phyloP scores from a whole-genome alignment of 1,284 basidiomycete species.

The Malassezia equina region DNA sequence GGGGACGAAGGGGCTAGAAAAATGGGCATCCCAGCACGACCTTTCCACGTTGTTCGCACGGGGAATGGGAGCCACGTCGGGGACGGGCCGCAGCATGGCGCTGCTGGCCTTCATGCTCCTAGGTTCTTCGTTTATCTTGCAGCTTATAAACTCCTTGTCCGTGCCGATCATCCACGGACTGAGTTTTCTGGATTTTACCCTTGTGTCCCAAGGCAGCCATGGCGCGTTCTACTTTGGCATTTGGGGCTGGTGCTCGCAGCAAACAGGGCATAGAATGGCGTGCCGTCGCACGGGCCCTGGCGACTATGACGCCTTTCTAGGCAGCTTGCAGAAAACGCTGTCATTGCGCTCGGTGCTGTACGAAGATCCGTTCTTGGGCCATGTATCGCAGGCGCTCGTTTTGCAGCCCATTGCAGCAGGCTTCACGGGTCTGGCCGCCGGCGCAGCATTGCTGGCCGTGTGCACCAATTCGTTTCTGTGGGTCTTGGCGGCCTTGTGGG shows the following conservation, averaged over 20 bases:
- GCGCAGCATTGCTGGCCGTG: constrained; percentile 29
- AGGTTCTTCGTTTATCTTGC: constrained; percentile 33
- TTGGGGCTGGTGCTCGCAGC: constrained; percentile 27
- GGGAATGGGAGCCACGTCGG: constrained; percentile 1
- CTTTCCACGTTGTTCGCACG: not conserved
- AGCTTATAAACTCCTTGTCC: constrained; percentile 27
- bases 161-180: constrained; percentile 34
- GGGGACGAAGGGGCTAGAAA: too few species aligned
- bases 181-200: constrained; percentile 26
- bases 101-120: constrained; percentile 25
- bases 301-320: constrained; percentile 19
- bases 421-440: constrained; percentile 31
- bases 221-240: constrained; percentile 16
- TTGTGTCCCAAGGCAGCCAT: not conserved
- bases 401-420: constrained; percentile 35
- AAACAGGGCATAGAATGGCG: not conserved
- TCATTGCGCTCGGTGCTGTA: not conserved
- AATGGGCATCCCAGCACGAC: not conserved
- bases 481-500: constrained; percentile 31
- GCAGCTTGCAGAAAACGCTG: not conserved
- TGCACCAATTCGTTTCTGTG: constrained; percentile 34
- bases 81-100: constrained; percentile 3
- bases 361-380: constrained; percentile 21
- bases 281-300: constrained; percentile 26
- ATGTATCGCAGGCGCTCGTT: constrained; percentile 31